A percentile compares a stretch with the other conserved stretches of the same genome.
Conservation (phyloP, 306 rosid genomes). For the Comarum palustre region DNA sequence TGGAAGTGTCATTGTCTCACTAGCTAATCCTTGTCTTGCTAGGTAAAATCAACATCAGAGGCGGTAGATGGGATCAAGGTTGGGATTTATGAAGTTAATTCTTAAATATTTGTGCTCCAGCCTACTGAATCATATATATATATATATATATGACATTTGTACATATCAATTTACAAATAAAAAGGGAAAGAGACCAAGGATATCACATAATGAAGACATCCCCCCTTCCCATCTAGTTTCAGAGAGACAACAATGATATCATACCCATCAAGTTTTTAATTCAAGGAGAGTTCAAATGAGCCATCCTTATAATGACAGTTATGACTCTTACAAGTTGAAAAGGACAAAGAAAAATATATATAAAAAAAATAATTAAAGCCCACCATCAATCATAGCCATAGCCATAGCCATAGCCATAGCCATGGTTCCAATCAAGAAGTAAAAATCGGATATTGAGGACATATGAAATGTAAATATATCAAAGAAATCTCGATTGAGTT, state of each 20-base stretch:
- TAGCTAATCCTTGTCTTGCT: not conserved
- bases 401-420: conserved; percentile 33
- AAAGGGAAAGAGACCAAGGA: conserved; percentile 23
- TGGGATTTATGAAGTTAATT: not conserved
- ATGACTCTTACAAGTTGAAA: conserved; percentile 31
- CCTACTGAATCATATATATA: not conserved
- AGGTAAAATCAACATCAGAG: too few species aligned
- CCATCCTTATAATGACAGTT: conserved; percentile 49
- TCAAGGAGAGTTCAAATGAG: conserved; percentile 53
- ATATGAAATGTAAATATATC: too few species aligned
- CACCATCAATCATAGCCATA: conserved; percentile 35
- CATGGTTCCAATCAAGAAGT: conserved; percentile 12
- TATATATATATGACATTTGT: not conserved
- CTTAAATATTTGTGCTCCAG: not conserved
- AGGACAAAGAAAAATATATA: too few species aligned
- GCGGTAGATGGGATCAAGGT: not conserved
- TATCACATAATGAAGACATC: conserved; percentile 24
- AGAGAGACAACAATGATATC: conserved; percentile 64
- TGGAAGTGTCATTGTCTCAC: not conserved
- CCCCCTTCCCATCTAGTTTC: conserved; percentile 31
- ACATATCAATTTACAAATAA: conserved; percentile 15
- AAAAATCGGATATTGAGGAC: too few species aligned
- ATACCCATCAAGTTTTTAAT: conserved; percentile 52
- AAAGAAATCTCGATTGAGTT: too few species aligned
- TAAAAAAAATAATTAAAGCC: conserved; percentile 1